Evolutionary conservation across 2,329 filamentous ascomycete genomes (phyloP), one percentile per base, ranked within the genome.

Genomic region (Zasmidium cellare): DNA sequence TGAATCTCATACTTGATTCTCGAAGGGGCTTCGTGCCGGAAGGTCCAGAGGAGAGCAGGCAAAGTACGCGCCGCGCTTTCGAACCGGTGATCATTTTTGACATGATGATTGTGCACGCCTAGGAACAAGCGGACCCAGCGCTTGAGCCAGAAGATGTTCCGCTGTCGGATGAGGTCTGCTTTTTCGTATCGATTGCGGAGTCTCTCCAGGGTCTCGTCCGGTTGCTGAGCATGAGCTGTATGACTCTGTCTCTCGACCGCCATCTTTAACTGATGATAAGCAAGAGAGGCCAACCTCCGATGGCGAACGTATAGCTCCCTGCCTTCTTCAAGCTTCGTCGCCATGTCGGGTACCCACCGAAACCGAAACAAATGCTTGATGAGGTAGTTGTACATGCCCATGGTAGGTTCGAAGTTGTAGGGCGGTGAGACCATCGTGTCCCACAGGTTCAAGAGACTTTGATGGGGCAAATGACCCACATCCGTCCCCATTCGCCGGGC

Each of bases 351-450:
- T 1, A 51, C 57, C 46, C 41, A 54, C 11, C 61, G 45, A 16
- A 62, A 64, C 1, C 44, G 20, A 25, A 54, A 58, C 16, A 70
- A 57, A 46, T 63, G 69, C 49, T 66, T 67, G 46, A 75, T 68
- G 9, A 74, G 58, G 11, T 57, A 54, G 64, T 79, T 73, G 69
- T 83, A 83, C 71, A 88, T 82, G 14, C 80, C 74, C 58, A 89
- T 79, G 0, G 77, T 82, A 0, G 87, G 86, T 7, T 74, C 63
- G 49, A 87, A 70, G 55, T 80, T 79, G 74, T 86, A 84, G 0
- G 84, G 84, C n/a, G 75, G 70, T 2, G 78, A 76, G 0, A 76
- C 84, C 83, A 91, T 88, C 19, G 79, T 79, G 0, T 81, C 58
- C 78, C 83, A 89, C 19, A 91, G 69, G 3, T 76, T 70, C 41